phyloP scores from a whole-genome alignment of 2,329 filamentous ascomycete species.

The Rachicladosporium sp. region DNA sequence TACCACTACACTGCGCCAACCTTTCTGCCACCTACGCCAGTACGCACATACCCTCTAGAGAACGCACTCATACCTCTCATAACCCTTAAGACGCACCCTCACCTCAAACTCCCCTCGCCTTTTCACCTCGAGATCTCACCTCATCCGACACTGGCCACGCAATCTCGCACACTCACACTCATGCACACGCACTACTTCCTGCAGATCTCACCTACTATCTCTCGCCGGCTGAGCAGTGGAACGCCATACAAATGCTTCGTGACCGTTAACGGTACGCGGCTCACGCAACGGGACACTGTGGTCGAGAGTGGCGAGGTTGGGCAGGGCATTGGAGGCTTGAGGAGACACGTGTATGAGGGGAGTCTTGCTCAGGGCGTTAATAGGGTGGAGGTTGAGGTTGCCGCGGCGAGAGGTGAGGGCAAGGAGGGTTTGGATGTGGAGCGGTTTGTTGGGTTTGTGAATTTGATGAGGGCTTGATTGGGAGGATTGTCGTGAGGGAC shows the following conservation, averaged over 20 bases:
- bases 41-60: constrained; percentile 25
- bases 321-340: constrained; percentile 19
- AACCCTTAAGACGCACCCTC: constrained; percentile 55
- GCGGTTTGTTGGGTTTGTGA: constrained; percentile 62
- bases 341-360: constrained; percentile 62
- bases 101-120: constrained; percentile 45
- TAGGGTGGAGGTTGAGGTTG: constrained; percentile 63
- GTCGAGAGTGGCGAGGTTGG: no score
- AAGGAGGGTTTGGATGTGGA: constrained; percentile 52
- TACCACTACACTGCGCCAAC: constrained; percentile 21
- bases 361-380: constrained; percentile 62
- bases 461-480: constrained; percentile 44
- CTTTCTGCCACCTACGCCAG: constrained; percentile 24
- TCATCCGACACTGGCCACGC: constrained; percentile 53
- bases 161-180: constrained; percentile 60
- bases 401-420: constrained; percentile 39
- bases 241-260: constrained; percentile 70
- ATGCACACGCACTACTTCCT: constrained; percentile 56
- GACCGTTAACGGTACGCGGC: constrained; percentile 50
- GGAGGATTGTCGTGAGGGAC: no score
- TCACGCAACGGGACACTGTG: constrained; percentile 39
- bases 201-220: constrained; percentile 56
- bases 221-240: constrained; percentile 43
- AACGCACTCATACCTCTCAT: constrained; percentile 58
- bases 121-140: constrained; percentile 54